Base-by-base conservation (phyloP, 352 stramenopile species). In the Phytophthora cactorum region DNA sequence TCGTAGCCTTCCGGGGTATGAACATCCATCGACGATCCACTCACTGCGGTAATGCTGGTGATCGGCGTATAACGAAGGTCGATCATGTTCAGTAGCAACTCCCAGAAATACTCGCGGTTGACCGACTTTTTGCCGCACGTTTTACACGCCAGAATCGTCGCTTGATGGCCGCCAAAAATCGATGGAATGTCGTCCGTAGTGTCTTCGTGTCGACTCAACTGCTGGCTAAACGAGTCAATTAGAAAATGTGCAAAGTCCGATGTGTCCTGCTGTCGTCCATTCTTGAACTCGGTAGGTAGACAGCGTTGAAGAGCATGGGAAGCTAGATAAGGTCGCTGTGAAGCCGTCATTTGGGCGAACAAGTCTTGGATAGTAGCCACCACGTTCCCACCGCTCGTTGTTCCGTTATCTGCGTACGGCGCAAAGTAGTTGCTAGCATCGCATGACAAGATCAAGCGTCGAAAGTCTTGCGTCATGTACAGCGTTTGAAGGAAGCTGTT, bases 401-500 rank as follows among this genome's bases (percentile, higher is more conserved):
- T 58, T 60, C 70, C 49, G 12, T 64, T 60, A 71, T 78, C 39
- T 12, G 22, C 44, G 59, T 72, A 64, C 63, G 63, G 54, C 15
- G 75, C 51, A 7, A 73, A 53, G 57, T 88, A 87, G 14, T 81
- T 70, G 9, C 79, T 58, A 5, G 79, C 41, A 32, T 92, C 68
- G 2, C 68, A 81, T 7, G 82, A 86, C 27, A 97, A 62, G 27
- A 97, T 82, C 29, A 91, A 70, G 3, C 79, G 78, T 4, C 90
- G 89, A 58, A 96, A 95, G 14, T 76, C 86, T 72, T 93, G 78
- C 1, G 90, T 96, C 79, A 95, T 89, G 70, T 95, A 96, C 22
- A 97, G 66, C 14, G 88, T 88, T 70, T 97, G 90, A 14, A 97
- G 52, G 44, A 96, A 96, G 52, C 86, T 95, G 78, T 97, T 97